Evolutionary conservation across 345 rosid species (phyloP).

Genomic region (Geranium rotundifolium): DNA sequence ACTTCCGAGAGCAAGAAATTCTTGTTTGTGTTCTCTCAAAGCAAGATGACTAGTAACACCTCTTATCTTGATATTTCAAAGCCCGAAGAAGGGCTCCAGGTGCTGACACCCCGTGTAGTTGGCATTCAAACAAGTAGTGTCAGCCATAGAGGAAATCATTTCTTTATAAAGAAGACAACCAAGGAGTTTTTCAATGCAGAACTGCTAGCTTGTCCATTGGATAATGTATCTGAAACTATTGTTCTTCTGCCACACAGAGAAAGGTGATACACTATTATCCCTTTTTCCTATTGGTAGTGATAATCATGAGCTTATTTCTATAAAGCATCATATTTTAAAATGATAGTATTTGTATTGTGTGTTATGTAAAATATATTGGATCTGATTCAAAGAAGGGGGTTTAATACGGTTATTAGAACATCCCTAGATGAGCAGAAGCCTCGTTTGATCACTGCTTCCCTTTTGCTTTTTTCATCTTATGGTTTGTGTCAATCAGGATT

Average conservation of each 20-base stretch:
- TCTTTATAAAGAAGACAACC: slow-evolving; percentile 63
- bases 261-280: slow-evolving; percentile 29
- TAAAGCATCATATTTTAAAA: not conserved
- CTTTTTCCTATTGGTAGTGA: not conserved
- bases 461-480: not conserved
- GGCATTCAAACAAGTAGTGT: slow-evolving; percentile 59
- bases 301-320: slow-evolving; percentile 2
- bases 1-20: slow-evolving; percentile 69
- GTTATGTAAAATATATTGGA: not conserved
- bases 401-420: not conserved
- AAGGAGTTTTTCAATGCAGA: slow-evolving; percentile 76
- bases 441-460: not conserved
- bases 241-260: slow-evolving; percentile 74
- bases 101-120: slow-evolving; percentile 59
- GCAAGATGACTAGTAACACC: slow-evolving; percentile 57
- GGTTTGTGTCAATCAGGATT: too few species aligned
- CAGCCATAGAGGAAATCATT: slow-evolving; percentile 80
- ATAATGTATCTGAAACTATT: slow-evolving; percentile 42
- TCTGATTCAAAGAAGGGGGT: not conserved
- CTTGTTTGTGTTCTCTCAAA: slow-evolving; percentile 59
- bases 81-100: slow-evolving; percentile 60
- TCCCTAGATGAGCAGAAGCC: not conserved
- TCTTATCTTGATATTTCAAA: slow-evolving; percentile 52
- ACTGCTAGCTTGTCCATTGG: slow-evolving; percentile 55
- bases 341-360: not conserved